Conservation (phyloP, 768 basidiomycete species). For the Nevesoporus exiguus region DNA sequence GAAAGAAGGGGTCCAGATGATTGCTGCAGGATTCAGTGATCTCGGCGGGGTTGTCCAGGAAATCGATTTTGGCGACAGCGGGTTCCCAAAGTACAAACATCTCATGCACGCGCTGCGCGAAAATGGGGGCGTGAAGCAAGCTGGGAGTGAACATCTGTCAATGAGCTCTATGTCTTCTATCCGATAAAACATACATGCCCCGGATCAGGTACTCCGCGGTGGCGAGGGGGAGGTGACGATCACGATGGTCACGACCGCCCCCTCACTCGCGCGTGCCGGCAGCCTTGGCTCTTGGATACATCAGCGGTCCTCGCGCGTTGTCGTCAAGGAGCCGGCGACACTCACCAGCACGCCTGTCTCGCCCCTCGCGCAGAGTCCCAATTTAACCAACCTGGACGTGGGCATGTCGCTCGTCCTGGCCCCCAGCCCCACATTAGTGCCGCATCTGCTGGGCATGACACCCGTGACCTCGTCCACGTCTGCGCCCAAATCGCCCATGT, state of each 20-base stretch:
- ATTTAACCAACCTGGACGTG: slow-evolving; percentile 12
- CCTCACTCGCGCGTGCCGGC: slow-evolving; percentile 12
- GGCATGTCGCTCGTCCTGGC: slow-evolving; percentile 8
- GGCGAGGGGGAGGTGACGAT: not conserved
- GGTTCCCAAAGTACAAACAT: not conserved
- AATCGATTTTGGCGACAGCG: slow-evolving; percentile 10
- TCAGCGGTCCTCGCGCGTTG: slow-evolving; percentile 9
- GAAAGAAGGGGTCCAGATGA: slow-evolving; percentile 60
- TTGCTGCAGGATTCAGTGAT: slow-evolving; percentile 45
- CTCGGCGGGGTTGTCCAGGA: too few species aligned
- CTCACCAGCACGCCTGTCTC: not conserved
- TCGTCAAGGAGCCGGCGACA: not conserved
- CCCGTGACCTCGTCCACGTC: not conserved
- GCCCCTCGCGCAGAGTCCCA: too few species aligned
- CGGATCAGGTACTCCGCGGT: slow-evolving; percentile 16
- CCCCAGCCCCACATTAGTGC: slow-evolving; percentile 13
- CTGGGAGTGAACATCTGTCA: slow-evolving; percentile 37
- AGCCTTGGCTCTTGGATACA: slow-evolving; percentile 16
- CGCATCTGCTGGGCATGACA: not conserved
- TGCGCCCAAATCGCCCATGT: slow-evolving; percentile 1
- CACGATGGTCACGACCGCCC: not conserved
- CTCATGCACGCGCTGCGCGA: slow-evolving; percentile 6
- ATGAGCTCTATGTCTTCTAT: too few species aligned
- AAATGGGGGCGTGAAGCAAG: slow-evolving; percentile 19
- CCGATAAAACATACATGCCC: too few species aligned